Evolutionary conservation across 257 asterid species (phyloP).

Genomic region (Leptodermis oblonga): DNA sequence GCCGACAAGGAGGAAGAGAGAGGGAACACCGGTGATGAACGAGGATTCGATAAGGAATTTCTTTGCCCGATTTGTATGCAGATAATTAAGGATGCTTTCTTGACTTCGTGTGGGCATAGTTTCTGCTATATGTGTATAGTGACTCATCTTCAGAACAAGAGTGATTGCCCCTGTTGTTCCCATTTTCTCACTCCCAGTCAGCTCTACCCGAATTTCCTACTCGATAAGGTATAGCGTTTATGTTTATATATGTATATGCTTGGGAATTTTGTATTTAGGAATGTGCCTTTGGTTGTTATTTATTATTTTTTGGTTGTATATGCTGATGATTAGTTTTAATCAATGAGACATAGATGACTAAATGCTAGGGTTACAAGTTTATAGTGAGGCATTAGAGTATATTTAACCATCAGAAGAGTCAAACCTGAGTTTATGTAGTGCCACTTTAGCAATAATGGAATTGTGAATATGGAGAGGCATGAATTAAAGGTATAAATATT

Average conservation of each 20-base stretch:
- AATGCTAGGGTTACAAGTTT: too few relatives aligned
- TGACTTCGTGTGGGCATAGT: slow-evolving; percentile 79
- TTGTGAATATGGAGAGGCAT: too few relatives aligned
- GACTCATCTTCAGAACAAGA: slow-evolving; percentile 77
- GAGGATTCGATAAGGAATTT: slow-evolving; percentile 45
- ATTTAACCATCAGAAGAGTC: too few relatives aligned
- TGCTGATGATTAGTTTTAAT: too few relatives aligned
- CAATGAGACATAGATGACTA: too few relatives aligned
- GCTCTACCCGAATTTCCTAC: slow-evolving; percentile 79
- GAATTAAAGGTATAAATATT: too few relatives aligned
- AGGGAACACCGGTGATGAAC: slow-evolving; percentile 18
- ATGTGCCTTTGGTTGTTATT: neutral
- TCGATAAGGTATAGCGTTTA: slow-evolving; percentile 52
- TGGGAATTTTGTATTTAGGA: neutral
- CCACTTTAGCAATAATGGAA: too few relatives aligned
- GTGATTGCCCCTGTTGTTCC: slow-evolving; percentile 76
- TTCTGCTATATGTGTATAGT: slow-evolving; percentile 85
- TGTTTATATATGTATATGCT: neutral
- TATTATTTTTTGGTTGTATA: too few relatives aligned
- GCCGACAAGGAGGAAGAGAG: slow-evolving; percentile 15
- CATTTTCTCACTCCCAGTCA: slow-evolving; percentile 56
- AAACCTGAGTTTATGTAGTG: too few relatives aligned
- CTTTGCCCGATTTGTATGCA: slow-evolving; percentile 83
- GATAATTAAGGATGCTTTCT: slow-evolving; percentile 61
- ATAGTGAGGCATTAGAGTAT: too few relatives aligned